A percentile compares a stretch with the other conserved stretches of the same genome.
Evolutionary conservation across 116 monocot species (phyloP).

Genomic region (Phalaenopsis hybrid): DNA sequence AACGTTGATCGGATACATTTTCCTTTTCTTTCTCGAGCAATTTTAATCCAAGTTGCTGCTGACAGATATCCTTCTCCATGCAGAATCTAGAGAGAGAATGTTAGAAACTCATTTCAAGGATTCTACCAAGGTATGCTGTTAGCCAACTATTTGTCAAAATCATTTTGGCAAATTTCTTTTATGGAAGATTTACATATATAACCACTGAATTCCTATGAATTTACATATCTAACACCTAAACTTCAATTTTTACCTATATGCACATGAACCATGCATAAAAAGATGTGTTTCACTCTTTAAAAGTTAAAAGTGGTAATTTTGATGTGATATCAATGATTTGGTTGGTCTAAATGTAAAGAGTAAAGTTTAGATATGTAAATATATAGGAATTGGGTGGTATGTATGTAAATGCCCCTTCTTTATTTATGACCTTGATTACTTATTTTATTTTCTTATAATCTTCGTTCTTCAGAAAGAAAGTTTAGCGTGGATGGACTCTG

Average conservation of each 20-base stretch:
- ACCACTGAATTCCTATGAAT: no score
- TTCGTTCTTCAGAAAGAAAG: background rate
- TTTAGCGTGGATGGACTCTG: conserved; percentile 7
- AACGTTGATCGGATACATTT: background rate
- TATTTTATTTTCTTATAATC: background rate
- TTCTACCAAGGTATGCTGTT: conserved; percentile 23
- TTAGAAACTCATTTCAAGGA: conserved; percentile 17
- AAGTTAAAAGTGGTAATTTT: no score
- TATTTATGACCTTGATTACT: background rate
- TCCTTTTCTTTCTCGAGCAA: background rate
- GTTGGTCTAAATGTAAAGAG: no score
- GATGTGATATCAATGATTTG: no score
- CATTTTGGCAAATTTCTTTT: background rate
- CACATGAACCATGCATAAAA: no score
- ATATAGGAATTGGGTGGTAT: no score
- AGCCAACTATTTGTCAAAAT: background rate
- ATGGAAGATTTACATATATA: no score
- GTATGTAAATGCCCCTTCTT: background rate
- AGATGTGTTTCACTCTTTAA: no score
- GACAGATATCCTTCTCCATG: background rate
- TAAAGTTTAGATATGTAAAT: no score
- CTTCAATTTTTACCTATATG: no score
- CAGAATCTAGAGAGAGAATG: conserved; percentile 16
- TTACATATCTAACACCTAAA: no score
- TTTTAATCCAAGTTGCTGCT: background rate